Evolutionary conservation across 1,284 basidiomycete species (phyloP), one percentile per base, ranked within the genome.

Genomic region (Sporisorium exsertum): DNA sequence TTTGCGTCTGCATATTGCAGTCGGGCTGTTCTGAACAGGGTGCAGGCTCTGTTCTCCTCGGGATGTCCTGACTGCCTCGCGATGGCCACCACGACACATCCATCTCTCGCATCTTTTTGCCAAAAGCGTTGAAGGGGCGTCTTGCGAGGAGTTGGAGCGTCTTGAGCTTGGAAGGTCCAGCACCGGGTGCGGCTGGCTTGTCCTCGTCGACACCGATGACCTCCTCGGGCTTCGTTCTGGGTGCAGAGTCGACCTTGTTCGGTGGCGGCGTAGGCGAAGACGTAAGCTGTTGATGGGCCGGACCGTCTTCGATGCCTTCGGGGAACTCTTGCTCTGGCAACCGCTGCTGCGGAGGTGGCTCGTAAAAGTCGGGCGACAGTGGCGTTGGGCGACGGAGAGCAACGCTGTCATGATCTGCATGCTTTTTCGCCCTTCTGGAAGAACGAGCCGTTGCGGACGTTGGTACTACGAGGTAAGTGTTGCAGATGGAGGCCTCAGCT

Each of bases 31-130:
- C 45, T 13, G 35, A 4, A 16, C 10, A 22, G 15, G 51, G 5
- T n/a, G 13, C 33, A 35, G 24, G 22, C 6, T n/a, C 51, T 26
- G 35, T 10, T 9, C 20, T 35, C 5, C 24, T 24, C 15, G 64
- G 27, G 1, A 57, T 24, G 15, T 64, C 56, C 29, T 58, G 55
- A 2, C 35, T 57, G 35, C n/a, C 55, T 18, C 69, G 69, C 15
- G 63, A 49, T 5, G 69, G 59, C 58, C 58, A 65, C 69, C 63
- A 72, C 13, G 64, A 59, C 22, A 42, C 54, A 22, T 72, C 58
- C 56, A 61, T 72, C n/a, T 55, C 59, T 12, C 69, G 55, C 47
- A 72, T 56, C 43, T 66, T 72, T 32, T 58, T 66, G 20, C 69
- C 64, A n/a, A 72, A 66, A 0, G 69, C 69, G 24, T 54, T 55